Conservation (phyloP, 2,329 filamentous ascomycete species). For the Celoporthe dispersa region DNA sequence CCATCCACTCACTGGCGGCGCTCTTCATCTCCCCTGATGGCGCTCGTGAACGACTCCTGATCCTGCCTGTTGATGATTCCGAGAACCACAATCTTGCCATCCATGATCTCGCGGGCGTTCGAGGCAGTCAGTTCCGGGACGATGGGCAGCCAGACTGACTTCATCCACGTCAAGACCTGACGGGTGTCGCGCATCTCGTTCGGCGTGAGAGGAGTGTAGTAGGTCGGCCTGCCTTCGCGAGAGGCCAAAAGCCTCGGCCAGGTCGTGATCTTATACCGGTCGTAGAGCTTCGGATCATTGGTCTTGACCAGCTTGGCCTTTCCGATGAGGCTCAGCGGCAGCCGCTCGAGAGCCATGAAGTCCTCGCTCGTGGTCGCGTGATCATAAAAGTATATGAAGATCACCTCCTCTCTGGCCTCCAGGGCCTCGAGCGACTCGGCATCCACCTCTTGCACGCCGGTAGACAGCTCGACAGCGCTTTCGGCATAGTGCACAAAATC, state of each 20-base stretch:
- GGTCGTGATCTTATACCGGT: constrained; percentile 92
- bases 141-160: constrained; percentile 92
- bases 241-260: constrained; percentile 94
- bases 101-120: constrained; percentile 94
- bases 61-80: constrained; percentile 83
- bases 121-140: constrained; percentile 90
- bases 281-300: constrained; percentile 72
- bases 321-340: constrained; percentile 87
- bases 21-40: constrained; percentile 92
- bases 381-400: constrained; percentile 98
- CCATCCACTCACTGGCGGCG: constrained; percentile 96
- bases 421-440: constrained; percentile 76
- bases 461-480: constrained; percentile 78
- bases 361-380: constrained; percentile 92
- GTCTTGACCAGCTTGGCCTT: constrained; percentile 90
- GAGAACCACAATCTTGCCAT: constrained; percentile 91
- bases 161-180: constrained; percentile 89
- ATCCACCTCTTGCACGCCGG: constrained; percentile 81
- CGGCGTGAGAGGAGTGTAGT: constrained; percentile 86
- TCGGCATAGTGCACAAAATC: constrained; percentile 88
- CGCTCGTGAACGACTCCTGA: constrained; percentile 75
- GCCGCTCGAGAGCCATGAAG: constrained; percentile 82
- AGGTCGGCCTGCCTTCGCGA: constrained; percentile 85
- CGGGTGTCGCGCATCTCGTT: constrained; percentile 89
- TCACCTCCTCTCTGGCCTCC: constrained; percentile 91